phyloP scores from a whole-genome alignment of 495 filamentous ascomycete genomes.

The Neurospora pannonica region DNA sequence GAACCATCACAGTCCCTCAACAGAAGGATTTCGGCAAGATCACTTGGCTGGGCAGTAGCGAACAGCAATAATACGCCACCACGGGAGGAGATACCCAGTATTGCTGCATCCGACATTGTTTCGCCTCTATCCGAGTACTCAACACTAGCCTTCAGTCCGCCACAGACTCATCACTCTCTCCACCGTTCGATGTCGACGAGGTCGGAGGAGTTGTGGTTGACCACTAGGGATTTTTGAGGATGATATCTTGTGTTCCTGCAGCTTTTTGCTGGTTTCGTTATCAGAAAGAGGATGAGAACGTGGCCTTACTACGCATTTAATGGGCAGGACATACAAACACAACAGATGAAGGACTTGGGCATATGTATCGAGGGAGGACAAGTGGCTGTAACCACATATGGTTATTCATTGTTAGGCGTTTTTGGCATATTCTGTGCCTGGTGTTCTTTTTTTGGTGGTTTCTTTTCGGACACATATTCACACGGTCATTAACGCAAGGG shows the following conservation, averaged over 20 bases:
- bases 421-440: not conserved
- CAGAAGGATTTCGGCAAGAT: not conserved
- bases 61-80: not conserved
- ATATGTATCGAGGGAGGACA: not conserved
- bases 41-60: slow-evolving; percentile 11
- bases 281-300: too few species aligned
- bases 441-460: not conserved
- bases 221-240: not conserved
- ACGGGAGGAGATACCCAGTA: not conserved
- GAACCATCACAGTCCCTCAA: not conserved
- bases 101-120: not conserved
- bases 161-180: slow-evolving; percentile 3
- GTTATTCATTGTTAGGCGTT: not conserved
- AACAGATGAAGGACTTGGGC: not conserved
- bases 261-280: too few species aligned
- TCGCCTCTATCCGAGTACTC: slow-evolving; percentile 5
- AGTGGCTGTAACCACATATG: not conserved
- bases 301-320: too few species aligned
- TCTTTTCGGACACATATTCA: not conserved
- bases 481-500: not conserved
- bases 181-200: slow-evolving; percentile 19
- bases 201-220: slow-evolving; percentile 23
- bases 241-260: not conserved
- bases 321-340: not conserved
- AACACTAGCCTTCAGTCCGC: not conserved